Conservation (phyloP, 2,329 filamentous ascomycete species). For the Podosphaera aphanis region DNA sequence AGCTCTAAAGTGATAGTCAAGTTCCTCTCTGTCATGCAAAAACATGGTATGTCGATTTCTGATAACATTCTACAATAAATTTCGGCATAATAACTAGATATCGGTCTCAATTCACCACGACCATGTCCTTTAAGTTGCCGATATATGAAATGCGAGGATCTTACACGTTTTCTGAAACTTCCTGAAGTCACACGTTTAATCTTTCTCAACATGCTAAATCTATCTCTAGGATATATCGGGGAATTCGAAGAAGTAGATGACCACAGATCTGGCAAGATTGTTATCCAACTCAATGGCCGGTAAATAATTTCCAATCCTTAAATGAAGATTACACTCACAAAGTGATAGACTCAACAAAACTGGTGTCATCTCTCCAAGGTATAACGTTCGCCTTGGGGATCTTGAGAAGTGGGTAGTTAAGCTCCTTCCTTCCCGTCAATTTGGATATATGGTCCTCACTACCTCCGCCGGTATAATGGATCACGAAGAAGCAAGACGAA, state of each 20-base stretch:
- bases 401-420: conserved; percentile 99
- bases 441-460: conserved; percentile 97
- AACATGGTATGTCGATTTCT: conserved; percentile 59
- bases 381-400: conserved; percentile 94
- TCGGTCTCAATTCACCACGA: conserved; percentile 69
- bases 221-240: conserved; percentile 68
- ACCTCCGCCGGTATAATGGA: conserved; percentile 99
- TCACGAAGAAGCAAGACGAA: conserved; percentile 96
- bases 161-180: conserved; percentile 82
- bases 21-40: conserved; percentile 98
- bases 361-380: conserved; percentile 96
- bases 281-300: conserved; percentile 97
- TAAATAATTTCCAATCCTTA: conserved; percentile 14
- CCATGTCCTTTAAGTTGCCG: conserved; percentile 99
- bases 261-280: conserved; percentile 98
- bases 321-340: conserved; percentile 4
- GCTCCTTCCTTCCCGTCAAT: conserved; percentile 97
- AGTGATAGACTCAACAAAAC: conserved; percentile 65
- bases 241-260: conserved; percentile 99
- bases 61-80: conserved; percentile 2
- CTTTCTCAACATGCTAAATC: conserved; percentile 53
- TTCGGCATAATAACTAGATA: conserved; percentile 99
- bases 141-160: conserved; percentile 84
- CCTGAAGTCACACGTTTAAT: conserved; percentile 85
- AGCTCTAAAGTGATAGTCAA: conserved; percentile 99